A percentile compares a stretch with the other conserved stretches of the same genome.
These are phyloP conservation scores for Haplosporangium sp. DNA, from an alignment of 371 early-diverging fungal species.

Conservation along the genomic window DNA sequence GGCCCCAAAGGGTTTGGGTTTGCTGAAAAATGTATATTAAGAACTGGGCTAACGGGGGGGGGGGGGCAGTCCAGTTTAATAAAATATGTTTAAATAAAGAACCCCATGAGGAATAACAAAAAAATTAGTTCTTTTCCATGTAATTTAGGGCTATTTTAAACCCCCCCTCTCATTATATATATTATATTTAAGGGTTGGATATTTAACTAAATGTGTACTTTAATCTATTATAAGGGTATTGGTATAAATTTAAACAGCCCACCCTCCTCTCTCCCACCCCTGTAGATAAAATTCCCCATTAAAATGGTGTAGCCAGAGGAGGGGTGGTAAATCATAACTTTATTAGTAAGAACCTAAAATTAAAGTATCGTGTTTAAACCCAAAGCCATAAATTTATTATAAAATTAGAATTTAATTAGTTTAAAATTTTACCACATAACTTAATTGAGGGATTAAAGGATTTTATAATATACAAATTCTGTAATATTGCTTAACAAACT, in stretches of 20 bases:
- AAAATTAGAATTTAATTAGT: background rate
- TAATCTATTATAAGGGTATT: slow-evolving; percentile 5
- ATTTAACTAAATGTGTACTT: background rate
- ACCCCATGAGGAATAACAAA: slow-evolving; percentile 14
- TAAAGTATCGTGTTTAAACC: too few species aligned
- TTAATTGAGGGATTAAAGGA: slow-evolving; percentile 34
- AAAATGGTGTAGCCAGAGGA: too few species aligned
- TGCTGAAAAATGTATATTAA: too few species aligned
- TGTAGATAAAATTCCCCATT: too few species aligned
- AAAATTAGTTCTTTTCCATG: slow-evolving; percentile 44
- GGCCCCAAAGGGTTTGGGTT: background rate
- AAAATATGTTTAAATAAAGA: background rate
- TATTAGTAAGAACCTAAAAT: too few species aligned
- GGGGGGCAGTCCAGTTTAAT: background rate
- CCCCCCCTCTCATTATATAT: background rate
- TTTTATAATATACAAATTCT: slow-evolving; percentile 53
- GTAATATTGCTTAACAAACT: slow-evolving; percentile 36
- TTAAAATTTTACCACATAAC: slow-evolving; percentile 8
- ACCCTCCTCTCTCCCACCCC: too few species aligned
- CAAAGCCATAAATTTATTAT: too few species aligned
- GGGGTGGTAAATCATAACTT: too few species aligned
- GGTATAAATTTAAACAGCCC: slow-evolving; percentile 6
- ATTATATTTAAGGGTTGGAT: background rate
- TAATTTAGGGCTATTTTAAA: slow-evolving; percentile 35
- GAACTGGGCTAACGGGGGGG: too few species aligned